Conservation (phyloP, 2,329 filamentous ascomycete genomes). For the Albifimbria verrucaria region DNA sequence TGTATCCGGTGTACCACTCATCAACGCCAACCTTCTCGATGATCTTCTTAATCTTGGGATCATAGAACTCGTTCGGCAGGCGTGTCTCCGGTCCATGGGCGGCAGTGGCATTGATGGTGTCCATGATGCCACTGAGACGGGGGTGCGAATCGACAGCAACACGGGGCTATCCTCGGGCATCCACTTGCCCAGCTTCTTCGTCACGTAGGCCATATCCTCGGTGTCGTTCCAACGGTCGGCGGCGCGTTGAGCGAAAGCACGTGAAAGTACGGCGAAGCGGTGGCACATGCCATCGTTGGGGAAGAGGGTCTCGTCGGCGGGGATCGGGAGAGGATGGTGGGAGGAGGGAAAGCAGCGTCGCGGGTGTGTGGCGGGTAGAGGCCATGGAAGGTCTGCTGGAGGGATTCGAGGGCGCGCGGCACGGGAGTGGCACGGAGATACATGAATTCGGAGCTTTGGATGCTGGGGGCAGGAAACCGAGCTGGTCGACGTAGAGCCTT, state of each 20-base stretch:
- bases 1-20: constrained; percentile 90
- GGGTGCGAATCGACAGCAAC: constrained; percentile 84
- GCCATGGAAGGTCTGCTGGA: constrained; percentile 72
- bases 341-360: constrained; percentile 48
- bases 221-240: constrained; percentile 72
- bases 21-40: constrained; percentile 77
- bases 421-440: constrained; percentile 74
- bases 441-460: constrained; percentile 57
- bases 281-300: constrained; percentile 75
- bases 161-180: constrained; percentile 69
- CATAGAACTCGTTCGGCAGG: constrained; percentile 85
- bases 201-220: constrained; percentile 80
- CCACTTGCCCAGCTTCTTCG: constrained; percentile 73
- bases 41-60: constrained; percentile 64
- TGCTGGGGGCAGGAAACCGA: constrained; percentile 65
- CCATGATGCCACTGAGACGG: constrained; percentile 85
- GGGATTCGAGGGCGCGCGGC: constrained; percentile 71
- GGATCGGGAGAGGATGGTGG: constrained; percentile 63
- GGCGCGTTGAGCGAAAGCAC: constrained; percentile 68
- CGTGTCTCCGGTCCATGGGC: constrained; percentile 74
- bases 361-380: constrained; percentile 62
- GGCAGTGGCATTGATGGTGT: constrained; percentile 84
- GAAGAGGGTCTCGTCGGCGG: constrained; percentile 72
- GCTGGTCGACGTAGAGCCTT: constrained; percentile 69
- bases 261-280: constrained; percentile 65